These are phyloP conservation scores for Blyttiomyces sp. DNA, from an alignment of 371 early-diverging fungal species.

Conservation along the genomic window DNA sequence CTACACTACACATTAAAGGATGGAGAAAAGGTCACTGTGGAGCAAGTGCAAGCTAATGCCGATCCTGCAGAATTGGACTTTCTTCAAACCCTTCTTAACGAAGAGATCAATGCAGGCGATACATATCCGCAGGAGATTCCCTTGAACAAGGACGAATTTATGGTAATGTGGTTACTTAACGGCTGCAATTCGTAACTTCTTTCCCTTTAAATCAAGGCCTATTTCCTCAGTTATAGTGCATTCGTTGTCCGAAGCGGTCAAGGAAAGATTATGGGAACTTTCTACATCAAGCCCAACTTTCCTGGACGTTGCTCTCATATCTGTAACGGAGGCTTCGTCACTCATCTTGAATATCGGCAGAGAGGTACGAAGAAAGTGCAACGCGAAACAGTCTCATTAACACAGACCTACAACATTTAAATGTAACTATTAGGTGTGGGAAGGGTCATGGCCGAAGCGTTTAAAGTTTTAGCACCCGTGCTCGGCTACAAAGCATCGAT, in stretches of 20 bases:
- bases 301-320: conserved; percentile 47
- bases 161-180: conserved; percentile 6
- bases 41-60: conserved; percentile 2
- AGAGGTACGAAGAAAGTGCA: not conserved
- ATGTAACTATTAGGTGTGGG: conserved; percentile 51
- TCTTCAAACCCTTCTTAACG: conserved; percentile 60
- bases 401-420: not conserved
- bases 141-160: conserved; percentile 49
- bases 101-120: conserved; percentile 62
- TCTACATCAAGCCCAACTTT: conserved; percentile 77
- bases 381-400: not conserved
- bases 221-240: conserved; percentile 33
- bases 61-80: conserved; percentile 35
- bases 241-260: conserved; percentile 23
- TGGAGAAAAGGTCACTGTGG: conserved; percentile 13
- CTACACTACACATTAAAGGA: conserved; percentile 17
- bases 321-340: conserved; percentile 78
- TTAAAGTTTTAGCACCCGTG: conserved; percentile 56
- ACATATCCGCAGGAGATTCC: conserved; percentile 70
- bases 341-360: conserved; percentile 49
- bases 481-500: conserved; percentile 73
- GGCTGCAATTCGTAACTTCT: not conserved
- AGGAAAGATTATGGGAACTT: conserved; percentile 59
- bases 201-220: conserved; percentile 8
- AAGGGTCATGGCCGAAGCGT: conserved; percentile 64